Evolutionary conservation across 78 protist species (phyloP).

Genomic region (Speleostelium caveatum): DNA sequence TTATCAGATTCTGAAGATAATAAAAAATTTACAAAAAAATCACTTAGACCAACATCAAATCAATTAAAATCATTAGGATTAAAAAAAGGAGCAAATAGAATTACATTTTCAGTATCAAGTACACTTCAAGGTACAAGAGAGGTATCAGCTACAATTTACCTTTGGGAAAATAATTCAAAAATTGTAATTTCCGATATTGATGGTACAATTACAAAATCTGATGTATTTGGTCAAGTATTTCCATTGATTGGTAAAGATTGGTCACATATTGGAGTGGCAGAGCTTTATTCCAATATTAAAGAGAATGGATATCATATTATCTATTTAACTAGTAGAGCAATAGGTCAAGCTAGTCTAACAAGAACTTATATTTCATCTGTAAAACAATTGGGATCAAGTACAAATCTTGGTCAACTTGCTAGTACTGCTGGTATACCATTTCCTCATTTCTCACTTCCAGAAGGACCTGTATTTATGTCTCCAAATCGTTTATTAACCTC

Average conservation of each 20-base stretch:
- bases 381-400: slow-evolving; percentile 38
- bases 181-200: slow-evolving; percentile 95
- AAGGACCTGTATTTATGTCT: slow-evolving; percentile 95
- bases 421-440: slow-evolving; percentile 1
- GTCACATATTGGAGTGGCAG: slow-evolving; percentile 96
- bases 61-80: slow-evolving; percentile 80
- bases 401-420: background rate
- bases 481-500: slow-evolving; percentile 94
- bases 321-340: slow-evolving; percentile 94
- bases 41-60: slow-evolving; percentile 67
- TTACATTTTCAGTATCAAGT: slow-evolving; percentile 83
- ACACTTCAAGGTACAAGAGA: slow-evolving; percentile 81
- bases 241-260: slow-evolving; percentile 95
- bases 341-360: slow-evolving; percentile 87
- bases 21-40: slow-evolving; percentile 37
- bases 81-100: slow-evolving; percentile 86
- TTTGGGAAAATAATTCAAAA: slow-evolving; percentile 82
- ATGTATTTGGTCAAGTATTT: slow-evolving; percentile 95
- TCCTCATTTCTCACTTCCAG: slow-evolving; percentile 84
- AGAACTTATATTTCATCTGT: slow-evolving; percentile 52
- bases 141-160: slow-evolving; percentile 72
- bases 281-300: slow-evolving; percentile 84
- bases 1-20: background rate
- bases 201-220: slow-evolving; percentile 97
- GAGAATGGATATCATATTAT: slow-evolving; percentile 94